Evolutionary conservation across 371 early-diverging fungal genomes (phyloP), one percentile per base, ranked within the genome.

Genomic region (Mucor circinelloides): DNA sequence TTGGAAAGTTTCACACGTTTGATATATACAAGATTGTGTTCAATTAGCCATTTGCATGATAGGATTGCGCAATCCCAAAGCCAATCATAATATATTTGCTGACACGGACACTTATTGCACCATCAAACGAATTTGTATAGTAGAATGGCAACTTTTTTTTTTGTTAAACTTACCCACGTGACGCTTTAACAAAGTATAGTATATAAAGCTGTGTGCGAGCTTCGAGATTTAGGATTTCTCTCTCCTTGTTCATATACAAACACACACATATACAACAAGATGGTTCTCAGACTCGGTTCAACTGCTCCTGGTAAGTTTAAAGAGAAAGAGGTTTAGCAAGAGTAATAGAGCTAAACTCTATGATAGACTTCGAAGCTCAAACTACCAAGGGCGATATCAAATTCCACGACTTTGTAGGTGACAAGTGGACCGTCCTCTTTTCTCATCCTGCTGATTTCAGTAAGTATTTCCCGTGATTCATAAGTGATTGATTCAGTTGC

Each of bases 361-460:
- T 25, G 9, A 40, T 64, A 83, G 87, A 95, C 78, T 97, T 97
- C 72, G 77, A 82, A 54, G 94, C 94, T 58, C 72, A 91, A 64
- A 94, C 97, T 63, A 97, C 98, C 34, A 70, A 90, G 71, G 97
- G 98, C 67, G 75, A 75, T 25, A 92, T 97, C 84, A 85, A 90
- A 71, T 95, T 97, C 88, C 97, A 97, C 77, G 87, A 90, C 13
- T 95, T 86, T 66, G 91, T 95, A 64, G 90, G 90, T 64, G 87
- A 87, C 70, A 87, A 89, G 19, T 98, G 98, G 98, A 91, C 89
- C 52, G 84, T 97, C 57, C 89, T 98, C 34, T 98, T 98, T 83
- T 96, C 96, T 38, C 97, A 96, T 76, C 97, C 96, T 30, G 96
- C 94, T 65, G 96, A 95, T 83, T 97, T 96, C 68, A 96, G 91